A percentile compares a stretch with the other conserved stretches of the same genome.
These are phyloP conservation scores for Xylaria sp. DNA, from an alignment of 2,329 filamentous ascomycete genomes.

Conservation along the genomic window DNA sequence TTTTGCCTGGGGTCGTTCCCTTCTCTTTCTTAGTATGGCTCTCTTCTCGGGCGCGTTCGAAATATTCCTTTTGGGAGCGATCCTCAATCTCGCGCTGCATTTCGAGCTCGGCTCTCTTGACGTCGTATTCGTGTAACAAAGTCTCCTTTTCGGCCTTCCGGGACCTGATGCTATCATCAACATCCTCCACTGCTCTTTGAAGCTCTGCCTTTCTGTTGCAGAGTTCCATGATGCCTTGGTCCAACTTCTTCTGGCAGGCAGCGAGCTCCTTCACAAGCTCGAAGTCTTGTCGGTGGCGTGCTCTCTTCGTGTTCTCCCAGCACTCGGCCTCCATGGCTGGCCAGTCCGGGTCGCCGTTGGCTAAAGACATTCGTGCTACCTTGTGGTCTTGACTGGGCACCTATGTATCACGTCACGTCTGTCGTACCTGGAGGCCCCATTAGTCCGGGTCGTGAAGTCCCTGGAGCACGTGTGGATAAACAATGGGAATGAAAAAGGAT, in stretches of 20 bases:
- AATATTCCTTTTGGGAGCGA: conserved; percentile 20
- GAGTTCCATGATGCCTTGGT: conserved; percentile 20
- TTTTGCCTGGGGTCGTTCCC: conserved; percentile 15
- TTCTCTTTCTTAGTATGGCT: conserved; percentile 18
- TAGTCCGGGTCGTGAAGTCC: conserved; percentile 1
- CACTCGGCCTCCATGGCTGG: conserved; percentile 24
- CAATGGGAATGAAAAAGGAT: not conserved
- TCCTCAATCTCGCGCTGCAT: conserved; percentile 26
- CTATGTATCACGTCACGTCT: conserved; percentile 8
- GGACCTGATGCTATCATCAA: conserved; percentile 21
- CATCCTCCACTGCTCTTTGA: conserved; percentile 21
- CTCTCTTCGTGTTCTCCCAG: conserved; percentile 22
- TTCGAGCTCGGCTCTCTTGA: conserved; percentile 9
- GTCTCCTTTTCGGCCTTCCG: conserved; percentile 27
- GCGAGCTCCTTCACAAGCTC: conserved; percentile 22
- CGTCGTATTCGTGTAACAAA: conserved; percentile 25
- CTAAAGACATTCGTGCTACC: conserved; percentile 22
- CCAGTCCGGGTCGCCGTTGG: conserved; percentile 23
- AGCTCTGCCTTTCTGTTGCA: conserved; percentile 24
- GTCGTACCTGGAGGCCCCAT: conserved; percentile 11
- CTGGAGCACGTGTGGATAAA: not conserved
- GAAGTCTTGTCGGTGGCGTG: conserved; percentile 26
- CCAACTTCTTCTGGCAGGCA: conserved; percentile 20
- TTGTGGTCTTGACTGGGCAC: conserved; percentile 6
- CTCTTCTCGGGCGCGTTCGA: conserved; percentile 21